A percentile compares a stretch with the other conserved stretches of the same genome.
These are phyloP conservation scores for Benincasa hispida DNA, from an alignment of 306 rosid species.

Conservation along the genomic window DNA sequence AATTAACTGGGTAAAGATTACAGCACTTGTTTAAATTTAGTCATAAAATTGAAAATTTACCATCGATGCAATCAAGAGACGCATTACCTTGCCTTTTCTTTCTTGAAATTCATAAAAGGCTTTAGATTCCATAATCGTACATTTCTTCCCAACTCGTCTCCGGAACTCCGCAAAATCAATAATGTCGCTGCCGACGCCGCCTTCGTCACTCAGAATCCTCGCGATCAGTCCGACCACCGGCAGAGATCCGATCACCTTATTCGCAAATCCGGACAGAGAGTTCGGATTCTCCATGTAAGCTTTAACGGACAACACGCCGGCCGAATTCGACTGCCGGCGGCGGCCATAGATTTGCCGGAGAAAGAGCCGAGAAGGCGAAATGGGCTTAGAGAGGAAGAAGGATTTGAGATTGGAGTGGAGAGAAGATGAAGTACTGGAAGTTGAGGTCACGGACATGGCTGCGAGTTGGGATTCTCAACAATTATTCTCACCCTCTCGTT, in stretches of 20 bases:
- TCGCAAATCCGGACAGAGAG: constrained; percentile 49
- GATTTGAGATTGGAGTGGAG: constrained; percentile 15
- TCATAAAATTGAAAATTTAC: too few species aligned
- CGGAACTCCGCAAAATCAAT: constrained; percentile 84
- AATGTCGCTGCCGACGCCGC: constrained; percentile 72
- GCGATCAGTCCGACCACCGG: constrained; percentile 78
- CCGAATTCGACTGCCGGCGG: constrained; percentile 15
- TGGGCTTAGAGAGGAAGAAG: constrained; percentile 21
- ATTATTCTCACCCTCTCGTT: constrained; percentile 26
- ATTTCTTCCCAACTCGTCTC: constrained; percentile 72
- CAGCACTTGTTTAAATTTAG: too few species aligned
- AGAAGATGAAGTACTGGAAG: constrained; percentile 30
- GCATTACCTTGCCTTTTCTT: constrained; percentile 51
- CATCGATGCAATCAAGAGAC: background rate
- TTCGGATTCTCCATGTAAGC: constrained; percentile 70
- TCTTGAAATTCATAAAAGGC: constrained; percentile 67
- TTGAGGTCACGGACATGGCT: constrained; percentile 32
- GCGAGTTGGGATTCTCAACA: background rate
- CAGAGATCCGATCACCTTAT: constrained; percentile 70
- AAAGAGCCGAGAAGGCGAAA: constrained; percentile 23
- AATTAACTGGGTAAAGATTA: too few species aligned
- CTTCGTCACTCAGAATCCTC: constrained; percentile 69
- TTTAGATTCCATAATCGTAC: constrained; percentile 44
- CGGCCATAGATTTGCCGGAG: constrained; percentile 23
- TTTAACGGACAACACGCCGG: constrained; percentile 25